Conservation (phyloP, 169 alveolate genomes). For the Cryptosporidium felis region DNA sequence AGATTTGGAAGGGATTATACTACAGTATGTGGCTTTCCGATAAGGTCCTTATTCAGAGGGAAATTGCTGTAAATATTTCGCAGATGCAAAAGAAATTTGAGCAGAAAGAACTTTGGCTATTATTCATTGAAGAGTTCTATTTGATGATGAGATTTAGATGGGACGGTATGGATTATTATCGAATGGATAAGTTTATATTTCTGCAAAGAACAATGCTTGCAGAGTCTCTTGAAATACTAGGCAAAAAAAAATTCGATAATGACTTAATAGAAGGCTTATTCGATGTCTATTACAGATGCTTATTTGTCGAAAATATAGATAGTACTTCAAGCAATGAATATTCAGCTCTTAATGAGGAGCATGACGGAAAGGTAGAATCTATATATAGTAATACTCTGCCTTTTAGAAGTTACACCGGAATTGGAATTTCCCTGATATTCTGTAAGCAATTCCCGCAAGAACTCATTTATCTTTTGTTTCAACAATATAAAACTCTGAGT, state of each 20-base stretch:
- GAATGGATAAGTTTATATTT: slow-evolving; percentile 63
- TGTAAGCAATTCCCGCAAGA: slow-evolving; percentile 70
- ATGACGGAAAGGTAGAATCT: background rate
- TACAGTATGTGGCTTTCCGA: slow-evolving; percentile 67
- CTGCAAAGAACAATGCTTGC: slow-evolving; percentile 66
- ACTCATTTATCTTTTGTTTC: slow-evolving; percentile 20
- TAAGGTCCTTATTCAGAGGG: slow-evolving; percentile 52
- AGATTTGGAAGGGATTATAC: slow-evolving; percentile 61
- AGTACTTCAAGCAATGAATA: background rate
- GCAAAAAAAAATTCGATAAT: slow-evolving; percentile 15
- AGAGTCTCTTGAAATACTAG: slow-evolving; percentile 24
- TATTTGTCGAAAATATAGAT: slow-evolving; percentile 13
- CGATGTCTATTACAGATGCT: background rate
- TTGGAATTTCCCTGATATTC: slow-evolving; percentile 46
- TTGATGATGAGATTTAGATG: slow-evolving; percentile 67
- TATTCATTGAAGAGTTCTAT: slow-evolving; percentile 49
- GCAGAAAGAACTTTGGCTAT: background rate
- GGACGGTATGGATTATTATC: slow-evolving; percentile 48
- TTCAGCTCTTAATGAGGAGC: background rate
- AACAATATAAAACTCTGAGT: background rate
- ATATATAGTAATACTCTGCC: background rate
- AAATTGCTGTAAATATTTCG: slow-evolving; percentile 48
- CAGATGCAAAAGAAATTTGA: slow-evolving; percentile 23
- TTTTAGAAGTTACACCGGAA: slow-evolving; percentile 10
- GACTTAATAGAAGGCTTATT: background rate